A percentile compares a stretch with the other conserved stretches of the same genome.
phyloP scores from a whole-genome alignment of 2,329 filamentous ascomycete genomes.

The Fusarium liriodendri region DNA sequence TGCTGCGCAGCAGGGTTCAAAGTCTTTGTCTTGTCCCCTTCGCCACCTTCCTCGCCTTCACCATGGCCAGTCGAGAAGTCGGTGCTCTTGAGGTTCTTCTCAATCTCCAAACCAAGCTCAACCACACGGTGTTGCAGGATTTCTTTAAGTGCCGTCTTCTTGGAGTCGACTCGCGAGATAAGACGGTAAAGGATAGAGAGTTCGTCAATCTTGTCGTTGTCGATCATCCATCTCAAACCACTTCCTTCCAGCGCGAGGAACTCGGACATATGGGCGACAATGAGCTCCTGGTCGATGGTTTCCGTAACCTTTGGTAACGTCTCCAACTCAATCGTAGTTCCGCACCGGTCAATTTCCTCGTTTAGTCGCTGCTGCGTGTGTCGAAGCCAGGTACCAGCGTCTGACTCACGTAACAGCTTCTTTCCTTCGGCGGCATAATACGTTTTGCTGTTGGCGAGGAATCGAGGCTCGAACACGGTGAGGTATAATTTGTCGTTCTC shows the following conservation, averaged over 20 bases:
- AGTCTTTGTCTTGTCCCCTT: conserved; percentile 50
- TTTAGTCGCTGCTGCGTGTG: conserved; percentile 78
- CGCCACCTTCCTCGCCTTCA: conserved; percentile 61
- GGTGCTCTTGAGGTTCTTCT: conserved; percentile 71
- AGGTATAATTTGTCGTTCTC: conserved; percentile 86
- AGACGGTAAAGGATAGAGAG: conserved; percentile 85
- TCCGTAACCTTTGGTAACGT: conserved; percentile 79
- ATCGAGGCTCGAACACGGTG: conserved; percentile 83
- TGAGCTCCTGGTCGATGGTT: conserved; percentile 85
- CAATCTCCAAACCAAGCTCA: conserved; percentile 85
- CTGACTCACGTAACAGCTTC: conserved; percentile 78
- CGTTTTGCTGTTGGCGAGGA: conserved; percentile 73
- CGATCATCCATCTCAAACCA: conserved; percentile 89
- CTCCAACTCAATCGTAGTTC: conserved; percentile 79
- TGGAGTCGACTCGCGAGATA: conserved; percentile 79
- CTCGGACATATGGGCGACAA: conserved; percentile 80
- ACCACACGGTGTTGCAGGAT: conserved; percentile 81
- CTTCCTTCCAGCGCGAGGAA: conserved; percentile 87
- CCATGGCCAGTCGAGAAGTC: conserved; percentile 60
- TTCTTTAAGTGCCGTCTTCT: conserved; percentile 76
- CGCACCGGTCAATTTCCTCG: conserved; percentile 86
- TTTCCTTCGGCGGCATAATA: conserved; percentile 86
- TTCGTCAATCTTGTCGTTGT: conserved; percentile 85
- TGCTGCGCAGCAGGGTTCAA: conserved; percentile 74
- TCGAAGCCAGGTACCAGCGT: conserved; percentile 85